A percentile compares a stretch with the other conserved stretches of the same genome.
Evolutionary conservation across 352 stramenopile species (phyloP).

Genomic region (Phytopythium montanum): DNA sequence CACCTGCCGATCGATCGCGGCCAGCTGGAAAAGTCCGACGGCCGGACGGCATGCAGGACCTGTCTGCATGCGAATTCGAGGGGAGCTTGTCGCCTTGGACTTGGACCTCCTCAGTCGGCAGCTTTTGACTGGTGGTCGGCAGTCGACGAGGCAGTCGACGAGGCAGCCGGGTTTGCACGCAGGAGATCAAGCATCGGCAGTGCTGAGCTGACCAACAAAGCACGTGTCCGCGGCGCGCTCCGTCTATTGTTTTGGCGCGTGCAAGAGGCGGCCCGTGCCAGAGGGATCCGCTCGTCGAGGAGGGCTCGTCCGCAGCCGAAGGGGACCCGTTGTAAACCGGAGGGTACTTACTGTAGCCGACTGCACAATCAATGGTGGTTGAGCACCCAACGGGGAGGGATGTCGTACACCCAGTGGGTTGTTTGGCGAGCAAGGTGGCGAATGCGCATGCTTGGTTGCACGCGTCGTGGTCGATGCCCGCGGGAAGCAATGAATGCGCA

Average conservation of each 20-base stretch:
- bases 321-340: background rate
- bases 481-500: no score
- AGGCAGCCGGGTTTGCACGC: background rate
- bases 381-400: no score
- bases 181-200: background rate
- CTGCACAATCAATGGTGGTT: no score
- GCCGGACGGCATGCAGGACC: background rate
- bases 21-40: background rate
- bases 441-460: slow-evolving; percentile 1
- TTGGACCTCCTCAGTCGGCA: background rate
- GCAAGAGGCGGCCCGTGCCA: background rate
- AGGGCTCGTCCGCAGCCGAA: no score
- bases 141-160: background rate
- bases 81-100: background rate
- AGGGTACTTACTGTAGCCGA: background rate
- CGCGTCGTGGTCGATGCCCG: no score
- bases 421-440: background rate
- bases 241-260: background rate
- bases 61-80: background rate
- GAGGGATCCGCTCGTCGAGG: slow-evolving; percentile 1
- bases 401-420: no score
- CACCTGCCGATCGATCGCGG: background rate
- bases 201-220: background rate
- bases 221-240: background rate
- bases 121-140: background rate